Percentiles rank a stretch among this genome's conserved stretches.
Conservation (phyloP, 345 rosid genomes). For the Murraya paniculata region DNA sequence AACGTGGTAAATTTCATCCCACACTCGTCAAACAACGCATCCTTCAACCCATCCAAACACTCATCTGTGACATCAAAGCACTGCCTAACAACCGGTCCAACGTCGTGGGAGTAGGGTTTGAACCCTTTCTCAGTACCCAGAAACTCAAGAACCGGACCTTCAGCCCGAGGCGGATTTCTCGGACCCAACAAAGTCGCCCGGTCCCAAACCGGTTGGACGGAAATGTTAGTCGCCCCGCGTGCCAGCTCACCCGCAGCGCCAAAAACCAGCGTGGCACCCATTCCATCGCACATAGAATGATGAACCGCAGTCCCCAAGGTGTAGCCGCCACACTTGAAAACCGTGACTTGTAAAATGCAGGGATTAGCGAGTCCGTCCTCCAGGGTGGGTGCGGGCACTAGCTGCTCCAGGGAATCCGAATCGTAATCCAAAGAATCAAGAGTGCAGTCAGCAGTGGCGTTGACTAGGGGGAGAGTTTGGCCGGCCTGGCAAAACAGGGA, state of each 20-base stretch:
- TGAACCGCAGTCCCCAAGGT: constrained; percentile 67
- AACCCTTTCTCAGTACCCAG: constrained; percentile 43
- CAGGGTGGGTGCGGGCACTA: constrained; percentile 58
- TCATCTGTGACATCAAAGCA: constrained; percentile 63
- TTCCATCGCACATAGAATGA: constrained; percentile 71
- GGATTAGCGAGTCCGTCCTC: constrained; percentile 55
- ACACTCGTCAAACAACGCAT: constrained; percentile 39
- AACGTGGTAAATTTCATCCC: constrained; percentile 75
- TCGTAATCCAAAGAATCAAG: constrained; percentile 50
- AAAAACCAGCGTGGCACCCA: constrained; percentile 84
- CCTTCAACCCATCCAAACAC: constrained; percentile 61
- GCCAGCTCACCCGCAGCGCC: constrained; percentile 64
- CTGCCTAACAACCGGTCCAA: constrained; percentile 41
- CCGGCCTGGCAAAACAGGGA: constrained; percentile 40
- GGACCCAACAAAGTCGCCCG: constrained; percentile 56
- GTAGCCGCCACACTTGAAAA: constrained; percentile 75
- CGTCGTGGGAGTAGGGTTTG: constrained; percentile 37
- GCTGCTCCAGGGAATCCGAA: constrained; percentile 42
- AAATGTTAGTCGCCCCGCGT: constrained; percentile 47
- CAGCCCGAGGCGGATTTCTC: constrained; percentile 56
- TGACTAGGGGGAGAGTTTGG: constrained; percentile 56
- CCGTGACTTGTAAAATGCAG: constrained; percentile 66
- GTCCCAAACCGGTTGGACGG: constrained; percentile 67
- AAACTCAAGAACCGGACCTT: constrained; percentile 51
- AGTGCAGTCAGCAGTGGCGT: constrained; percentile 54